These are phyloP conservation scores for Botrytis fragariae DNA, from an alignment of 2,329 filamentous ascomycete species.

Conservation along the genomic window DNA sequence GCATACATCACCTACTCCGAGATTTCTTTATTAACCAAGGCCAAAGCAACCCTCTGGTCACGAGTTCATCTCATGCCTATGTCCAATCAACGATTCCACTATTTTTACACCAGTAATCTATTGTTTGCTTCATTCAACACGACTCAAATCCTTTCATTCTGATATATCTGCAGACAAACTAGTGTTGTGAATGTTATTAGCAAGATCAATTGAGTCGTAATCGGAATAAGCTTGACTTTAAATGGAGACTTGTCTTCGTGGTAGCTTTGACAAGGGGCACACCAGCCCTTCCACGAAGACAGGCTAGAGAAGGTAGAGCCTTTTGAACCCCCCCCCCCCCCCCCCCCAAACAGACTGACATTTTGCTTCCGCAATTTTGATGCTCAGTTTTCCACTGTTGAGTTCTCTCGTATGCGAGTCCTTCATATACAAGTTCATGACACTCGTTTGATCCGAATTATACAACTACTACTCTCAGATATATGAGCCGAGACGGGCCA, in stretches of 20 bases:
- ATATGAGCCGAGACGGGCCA: background rate
- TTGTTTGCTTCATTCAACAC: background rate
- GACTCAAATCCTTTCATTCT: background rate
- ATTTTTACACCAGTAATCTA: background rate
- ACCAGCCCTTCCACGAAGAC: background rate
- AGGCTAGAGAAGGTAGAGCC: background rate
- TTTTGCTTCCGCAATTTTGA: background rate
- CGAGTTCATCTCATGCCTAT: background rate
- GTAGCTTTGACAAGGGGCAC: background rate
- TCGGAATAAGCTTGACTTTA: background rate
- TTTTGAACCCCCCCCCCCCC: background rate
- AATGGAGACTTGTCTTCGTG: background rate
- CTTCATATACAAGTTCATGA: background rate
- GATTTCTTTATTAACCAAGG: background rate
- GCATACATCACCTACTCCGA: background rate
- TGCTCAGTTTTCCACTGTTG: background rate
- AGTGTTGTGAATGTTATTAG: background rate
- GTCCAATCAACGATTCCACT: background rate
- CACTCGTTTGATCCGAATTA: background rate
- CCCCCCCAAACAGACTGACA: background rate
- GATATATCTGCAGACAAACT: too few relatives aligned
- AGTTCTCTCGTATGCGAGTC: background rate
- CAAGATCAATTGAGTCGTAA: background rate
- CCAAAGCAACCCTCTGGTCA: background rate
- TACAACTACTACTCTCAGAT: background rate